Percentiles rank a stretch among this genome's conserved stretches.
These are phyloP conservation scores for Taxillus chinensis DNA, from an alignment of 164 flowering plant genomes.

Conservation along the genomic window DNA sequence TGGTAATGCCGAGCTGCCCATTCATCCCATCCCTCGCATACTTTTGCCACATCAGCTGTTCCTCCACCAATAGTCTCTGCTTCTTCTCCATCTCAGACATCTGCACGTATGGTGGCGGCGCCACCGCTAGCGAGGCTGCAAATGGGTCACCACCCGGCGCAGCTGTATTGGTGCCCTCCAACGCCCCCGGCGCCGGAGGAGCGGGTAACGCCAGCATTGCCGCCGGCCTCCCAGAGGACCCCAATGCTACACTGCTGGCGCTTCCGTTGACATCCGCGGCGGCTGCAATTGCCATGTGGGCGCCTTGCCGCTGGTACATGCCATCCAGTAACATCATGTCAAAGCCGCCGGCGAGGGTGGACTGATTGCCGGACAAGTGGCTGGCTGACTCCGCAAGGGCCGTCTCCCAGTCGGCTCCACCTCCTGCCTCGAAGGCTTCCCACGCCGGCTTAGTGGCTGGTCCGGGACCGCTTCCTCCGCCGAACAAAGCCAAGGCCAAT, in stretches of 20 bases:
- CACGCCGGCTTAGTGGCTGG: conserved; percentile 15
- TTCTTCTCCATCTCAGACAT: conserved; percentile 89
- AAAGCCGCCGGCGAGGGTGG: conserved; percentile 31
- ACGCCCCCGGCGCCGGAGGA: conserved; percentile 23
- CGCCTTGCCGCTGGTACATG: conserved; percentile 45
- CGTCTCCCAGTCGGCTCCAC: conserved; percentile 65
- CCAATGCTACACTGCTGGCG: conserved; percentile 63
- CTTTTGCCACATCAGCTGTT: conserved; percentile 84
- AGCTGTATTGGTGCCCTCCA: not conserved
- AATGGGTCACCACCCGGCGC: conserved; percentile 42
- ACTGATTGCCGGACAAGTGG: conserved; percentile 22
- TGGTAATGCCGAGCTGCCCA: conserved; percentile 8
- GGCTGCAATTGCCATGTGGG: not conserved
- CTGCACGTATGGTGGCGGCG: conserved; percentile 79
- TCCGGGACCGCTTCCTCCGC: conserved; percentile 18
- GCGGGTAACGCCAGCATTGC: conserved; percentile 58
- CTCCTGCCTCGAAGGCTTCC: conserved; percentile 42
- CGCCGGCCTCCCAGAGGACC: conserved; percentile 39
- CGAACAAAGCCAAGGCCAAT: conserved; percentile 65
- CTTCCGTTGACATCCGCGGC: conserved; percentile 27
- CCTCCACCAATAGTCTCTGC: conserved; percentile 53
- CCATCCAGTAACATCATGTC: conserved; percentile 32
- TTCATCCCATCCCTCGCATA: conserved; percentile 67
- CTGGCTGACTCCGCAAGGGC: conserved; percentile 38
- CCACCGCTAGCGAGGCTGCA: conserved; percentile 51